A percentile compares a stretch with the other conserved stretches of the same genome.
phyloP scores from a whole-genome alignment of 139 green algal species.

The Coelastrella sp. region DNA sequence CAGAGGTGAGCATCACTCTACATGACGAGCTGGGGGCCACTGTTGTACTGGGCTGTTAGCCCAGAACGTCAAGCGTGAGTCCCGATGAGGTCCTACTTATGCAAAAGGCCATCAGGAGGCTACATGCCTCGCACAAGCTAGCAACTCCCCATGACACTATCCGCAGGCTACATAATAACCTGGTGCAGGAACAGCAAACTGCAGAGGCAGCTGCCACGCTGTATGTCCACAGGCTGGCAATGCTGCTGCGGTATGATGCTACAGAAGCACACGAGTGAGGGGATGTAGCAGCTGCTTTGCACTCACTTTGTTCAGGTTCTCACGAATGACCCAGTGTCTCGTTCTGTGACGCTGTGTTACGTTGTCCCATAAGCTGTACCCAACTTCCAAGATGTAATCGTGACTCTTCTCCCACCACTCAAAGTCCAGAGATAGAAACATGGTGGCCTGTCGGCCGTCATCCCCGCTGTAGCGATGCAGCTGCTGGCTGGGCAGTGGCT shows the following conservation, averaged over 20 bases:
- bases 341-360: constrained; percentile 25
- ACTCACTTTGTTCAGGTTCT: constrained; percentile 38
- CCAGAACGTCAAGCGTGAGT: too few relatives aligned
- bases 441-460: not conserved
- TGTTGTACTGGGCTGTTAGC: too few relatives aligned
- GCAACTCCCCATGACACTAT: too few relatives aligned
- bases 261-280: too few relatives aligned
- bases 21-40: too few relatives aligned
- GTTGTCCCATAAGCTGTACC: constrained; percentile 42
- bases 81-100: too few relatives aligned
- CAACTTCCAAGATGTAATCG: constrained; percentile 31
- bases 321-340: constrained; percentile 35
- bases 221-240: not conserved
- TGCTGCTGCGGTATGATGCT: not conserved
- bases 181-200: too few relatives aligned
- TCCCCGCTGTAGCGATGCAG: not conserved
- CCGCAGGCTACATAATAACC: too few relatives aligned
- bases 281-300: not conserved
- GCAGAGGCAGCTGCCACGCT: too few relatives aligned
- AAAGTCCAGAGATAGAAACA: constrained; percentile 41
- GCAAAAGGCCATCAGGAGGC: too few relatives aligned
- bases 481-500: not conserved
- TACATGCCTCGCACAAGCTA: too few relatives aligned
- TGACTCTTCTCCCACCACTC: constrained; percentile 45
- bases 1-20: too few relatives aligned